These are phyloP conservation scores for Microstroma glucosiphilum DNA, from an alignment of 1,284 basidiomycete species.

Conservation along the genomic window DNA sequence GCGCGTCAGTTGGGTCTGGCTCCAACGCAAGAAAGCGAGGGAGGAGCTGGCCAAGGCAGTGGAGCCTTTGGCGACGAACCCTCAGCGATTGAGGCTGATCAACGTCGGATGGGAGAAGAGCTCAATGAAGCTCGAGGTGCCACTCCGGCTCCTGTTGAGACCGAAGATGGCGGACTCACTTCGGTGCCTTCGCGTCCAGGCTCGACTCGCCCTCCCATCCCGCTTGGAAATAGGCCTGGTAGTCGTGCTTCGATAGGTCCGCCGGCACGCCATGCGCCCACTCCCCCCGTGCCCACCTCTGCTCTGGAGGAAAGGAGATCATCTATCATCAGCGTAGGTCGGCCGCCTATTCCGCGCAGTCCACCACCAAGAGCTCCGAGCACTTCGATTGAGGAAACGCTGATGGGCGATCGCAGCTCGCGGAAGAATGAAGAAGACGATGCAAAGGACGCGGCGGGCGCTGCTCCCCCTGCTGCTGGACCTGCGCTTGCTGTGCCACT, in stretches of 20 bases:
- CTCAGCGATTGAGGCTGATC: background rate
- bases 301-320: background rate
- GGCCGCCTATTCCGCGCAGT: conserved; percentile 11
- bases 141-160: background rate
- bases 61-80: background rate
- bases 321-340: background rate
- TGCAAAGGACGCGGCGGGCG: background rate
- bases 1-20: background rate
- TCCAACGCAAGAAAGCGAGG: background rate
- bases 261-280: background rate
- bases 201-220: background rate
- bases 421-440: conserved; percentile 7
- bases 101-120: background rate
- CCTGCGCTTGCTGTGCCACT: conserved; percentile 32
- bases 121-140: conserved; percentile 1
- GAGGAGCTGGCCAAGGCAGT: background rate
- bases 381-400: too few relatives aligned
- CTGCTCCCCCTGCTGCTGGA: background rate
- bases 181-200: background rate
- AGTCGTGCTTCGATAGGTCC: background rate
- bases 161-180: background rate
- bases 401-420: background rate
- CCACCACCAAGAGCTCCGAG: conserved; percentile 9
- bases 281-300: background rate
- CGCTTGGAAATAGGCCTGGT: background rate